These are phyloP conservation scores for Globisporangium radiosum DNA, from an alignment of 352 stramenopile genomes.

Conservation along the genomic window DNA sequence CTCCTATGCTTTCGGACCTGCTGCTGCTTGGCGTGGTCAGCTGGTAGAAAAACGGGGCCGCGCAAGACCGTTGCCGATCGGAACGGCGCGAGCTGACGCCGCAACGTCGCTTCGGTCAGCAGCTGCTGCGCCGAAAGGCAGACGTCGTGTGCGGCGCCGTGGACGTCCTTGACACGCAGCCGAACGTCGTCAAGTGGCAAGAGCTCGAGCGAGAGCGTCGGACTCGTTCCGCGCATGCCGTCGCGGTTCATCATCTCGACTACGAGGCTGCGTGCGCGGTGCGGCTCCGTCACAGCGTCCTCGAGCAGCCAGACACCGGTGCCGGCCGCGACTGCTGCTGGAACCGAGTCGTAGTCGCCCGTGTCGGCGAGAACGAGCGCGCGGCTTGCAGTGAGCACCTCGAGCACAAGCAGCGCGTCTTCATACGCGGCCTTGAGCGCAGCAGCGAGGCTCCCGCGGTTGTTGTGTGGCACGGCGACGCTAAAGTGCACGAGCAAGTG, in stretches of 20 bases:
- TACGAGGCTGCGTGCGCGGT: conserved; percentile 9
- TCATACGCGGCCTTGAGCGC: conserved; percentile 23
- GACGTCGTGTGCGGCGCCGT: conserved; percentile 29
- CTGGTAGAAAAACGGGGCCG: conserved; percentile 5
- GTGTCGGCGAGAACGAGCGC: conserved; percentile 10
- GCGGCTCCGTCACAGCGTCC: neutral
- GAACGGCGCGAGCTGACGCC: conserved; percentile 32
- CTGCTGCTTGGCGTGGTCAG: conserved; percentile 10
- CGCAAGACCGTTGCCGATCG: conserved; percentile 20
- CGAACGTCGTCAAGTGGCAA: conserved; percentile 40
- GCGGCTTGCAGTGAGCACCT: conserved; percentile 18
- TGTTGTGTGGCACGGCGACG: conserved; percentile 33
- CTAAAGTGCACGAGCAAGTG: conserved; percentile 32
- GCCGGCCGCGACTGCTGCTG: conserved; percentile 7
- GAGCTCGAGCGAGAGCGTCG: conserved; percentile 30
- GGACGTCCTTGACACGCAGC: conserved; percentile 26
- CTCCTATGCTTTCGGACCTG: conserved; percentile 12
- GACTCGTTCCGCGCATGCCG: conserved; percentile 17
- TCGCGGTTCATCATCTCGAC: conserved; percentile 25
- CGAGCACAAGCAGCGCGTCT: conserved; percentile 24
- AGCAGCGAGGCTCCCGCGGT: conserved; percentile 26
- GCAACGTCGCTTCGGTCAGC: conserved; percentile 35
- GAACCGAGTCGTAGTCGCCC: neutral
- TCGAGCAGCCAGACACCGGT: conserved; percentile 19
- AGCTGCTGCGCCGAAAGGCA: conserved; percentile 36